Percentiles rank a stretch among this genome's conserved stretches.
phyloP scores from a whole-genome alignment of 2,329 filamentous ascomycete species.

The Neurospora sp. region DNA sequence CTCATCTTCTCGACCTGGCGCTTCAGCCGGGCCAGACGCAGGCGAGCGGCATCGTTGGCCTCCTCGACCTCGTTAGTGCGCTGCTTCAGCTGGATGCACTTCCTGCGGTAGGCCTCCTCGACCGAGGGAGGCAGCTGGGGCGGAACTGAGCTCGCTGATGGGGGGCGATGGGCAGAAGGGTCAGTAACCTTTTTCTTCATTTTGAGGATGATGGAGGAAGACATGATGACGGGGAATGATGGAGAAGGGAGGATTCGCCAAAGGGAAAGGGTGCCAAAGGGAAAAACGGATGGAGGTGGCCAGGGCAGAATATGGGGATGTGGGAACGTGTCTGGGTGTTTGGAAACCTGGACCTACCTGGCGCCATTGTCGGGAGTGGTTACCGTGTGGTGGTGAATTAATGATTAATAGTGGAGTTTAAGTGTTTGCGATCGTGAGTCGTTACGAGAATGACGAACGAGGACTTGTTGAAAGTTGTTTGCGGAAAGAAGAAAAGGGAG shows the following conservation, averaged over 20 bases:
- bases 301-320: neutral
- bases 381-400: neutral
- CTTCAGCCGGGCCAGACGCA: conserved; percentile 69
- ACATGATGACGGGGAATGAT: conserved; percentile 17
- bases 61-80: conserved; percentile 87
- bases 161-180: conserved; percentile 10
- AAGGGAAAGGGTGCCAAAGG: neutral
- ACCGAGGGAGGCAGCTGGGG: conserved; percentile 73
- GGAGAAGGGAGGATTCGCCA: conserved; percentile 20
- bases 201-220: neutral
- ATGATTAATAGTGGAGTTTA: neutral
- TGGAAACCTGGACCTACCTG: neutral
- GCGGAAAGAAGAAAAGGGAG: neutral
- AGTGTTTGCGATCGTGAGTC: neutral
- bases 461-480: neutral
- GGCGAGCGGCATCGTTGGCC: conserved; percentile 73
- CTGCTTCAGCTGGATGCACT: conserved; percentile 90
- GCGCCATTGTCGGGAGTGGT: neutral
- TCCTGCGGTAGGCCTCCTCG: conserved; percentile 89
- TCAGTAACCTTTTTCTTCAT: neutral
- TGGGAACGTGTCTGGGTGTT: neutral
- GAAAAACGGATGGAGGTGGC: neutral
- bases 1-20: conserved; percentile 87
- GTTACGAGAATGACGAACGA: neutral
- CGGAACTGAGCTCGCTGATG: conserved; percentile 35